Conservation (phyloP, 2,329 filamentous ascomycete species). For the Apiospora kogelbergensis region DNA sequence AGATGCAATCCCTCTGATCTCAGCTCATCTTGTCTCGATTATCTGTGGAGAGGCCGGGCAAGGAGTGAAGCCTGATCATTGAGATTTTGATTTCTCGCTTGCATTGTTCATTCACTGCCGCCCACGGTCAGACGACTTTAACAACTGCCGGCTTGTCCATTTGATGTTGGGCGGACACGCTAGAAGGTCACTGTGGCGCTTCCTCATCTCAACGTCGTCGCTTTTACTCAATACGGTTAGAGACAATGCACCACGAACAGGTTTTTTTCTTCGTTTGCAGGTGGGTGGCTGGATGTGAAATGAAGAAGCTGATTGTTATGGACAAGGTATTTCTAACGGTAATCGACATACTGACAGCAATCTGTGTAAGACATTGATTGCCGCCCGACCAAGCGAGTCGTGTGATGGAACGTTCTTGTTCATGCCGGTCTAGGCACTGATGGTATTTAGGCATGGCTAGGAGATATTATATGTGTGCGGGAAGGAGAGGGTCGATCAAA, state of each 20-base stretch:
- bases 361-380: background rate
- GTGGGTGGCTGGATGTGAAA: constrained; percentile 1
- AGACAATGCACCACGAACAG: background rate
- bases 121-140: background rate
- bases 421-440: background rate
- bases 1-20: background rate
- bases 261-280: background rate
- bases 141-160: background rate
- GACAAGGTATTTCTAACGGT: background rate
- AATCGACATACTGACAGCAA: background rate
- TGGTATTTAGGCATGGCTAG: background rate
- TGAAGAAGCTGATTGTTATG: background rate
- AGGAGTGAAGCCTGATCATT: background rate
- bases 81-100: background rate
- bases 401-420: background rate
- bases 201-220: background rate
- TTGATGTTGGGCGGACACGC: background rate
- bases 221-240: background rate
- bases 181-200: background rate
- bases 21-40: background rate
- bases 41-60: background rate
- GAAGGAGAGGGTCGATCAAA: background rate
- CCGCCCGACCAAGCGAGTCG: background rate
- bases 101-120: background rate
- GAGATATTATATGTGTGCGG: background rate